These are phyloP conservation scores for Fusarium mangiferae DNA, from an alignment of 2,329 filamentous ascomycete species.

Conservation along the genomic window DNA sequence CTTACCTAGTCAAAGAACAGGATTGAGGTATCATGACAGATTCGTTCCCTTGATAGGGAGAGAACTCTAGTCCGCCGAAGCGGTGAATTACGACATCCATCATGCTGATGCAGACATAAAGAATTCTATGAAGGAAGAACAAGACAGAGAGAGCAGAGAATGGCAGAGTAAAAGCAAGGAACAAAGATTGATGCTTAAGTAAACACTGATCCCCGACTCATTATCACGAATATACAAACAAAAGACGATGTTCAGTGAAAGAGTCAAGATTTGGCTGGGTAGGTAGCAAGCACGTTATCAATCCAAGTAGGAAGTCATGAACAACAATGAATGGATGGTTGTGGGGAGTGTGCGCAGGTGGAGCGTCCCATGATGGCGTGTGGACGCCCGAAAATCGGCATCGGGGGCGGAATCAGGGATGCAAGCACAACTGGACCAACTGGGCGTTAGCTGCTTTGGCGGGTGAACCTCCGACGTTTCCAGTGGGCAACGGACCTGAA, in stretches of 20 bases:
- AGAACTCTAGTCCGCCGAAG: slow-evolving; percentile 46
- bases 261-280: neutral
- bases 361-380: slow-evolving; percentile 7
- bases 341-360: slow-evolving; percentile 8
- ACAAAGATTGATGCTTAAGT: neutral
- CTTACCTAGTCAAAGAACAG: slow-evolving; percentile 33
- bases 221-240: slow-evolving; percentile 7
- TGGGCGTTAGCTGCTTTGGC: slow-evolving; percentile 4
- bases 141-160: neutral
- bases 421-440: neutral
- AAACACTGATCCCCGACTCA: neutral
- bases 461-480: neutral
- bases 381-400: slow-evolving; percentile 30
- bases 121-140: neutral
- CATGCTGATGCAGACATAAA: slow-evolving; percentile 34
- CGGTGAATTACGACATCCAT: slow-evolving; percentile 49
- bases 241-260: slow-evolving; percentile 6
- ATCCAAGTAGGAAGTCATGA: slow-evolving; percentile 30
- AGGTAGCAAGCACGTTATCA: slow-evolving; percentile 23
- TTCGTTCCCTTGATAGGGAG: slow-evolving; percentile 40
- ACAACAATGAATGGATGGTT: slow-evolving; percentile 32
- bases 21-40: slow-evolving; percentile 17
- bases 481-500: slow-evolving; percentile 21
- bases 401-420: slow-evolving; percentile 13
- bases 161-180: neutral